These are phyloP conservation scores for Leptographium wingfieldii DNA, from an alignment of 2,329 filamentous ascomycete genomes.

Conservation along the genomic window DNA sequence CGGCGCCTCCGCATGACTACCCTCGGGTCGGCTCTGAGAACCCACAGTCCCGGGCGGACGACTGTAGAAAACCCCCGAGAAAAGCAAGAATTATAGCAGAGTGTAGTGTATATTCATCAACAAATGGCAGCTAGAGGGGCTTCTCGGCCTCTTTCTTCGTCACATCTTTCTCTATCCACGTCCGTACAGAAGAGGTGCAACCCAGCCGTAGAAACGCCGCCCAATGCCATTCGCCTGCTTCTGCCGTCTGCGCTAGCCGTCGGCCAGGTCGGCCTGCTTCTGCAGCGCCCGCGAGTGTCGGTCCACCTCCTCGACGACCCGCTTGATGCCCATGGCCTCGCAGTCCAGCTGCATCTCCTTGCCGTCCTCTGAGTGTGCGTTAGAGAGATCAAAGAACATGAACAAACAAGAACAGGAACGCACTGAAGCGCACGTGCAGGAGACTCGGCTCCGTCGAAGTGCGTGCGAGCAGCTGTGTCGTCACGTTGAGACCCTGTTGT, in stretches of 20 bases:
- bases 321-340: conserved; percentile 70
- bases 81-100: no score
- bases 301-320: conserved; percentile 79
- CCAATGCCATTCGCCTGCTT: neutral
- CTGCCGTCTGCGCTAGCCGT: conserved; percentile 17
- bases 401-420: conserved; percentile 15
- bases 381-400: neutral
- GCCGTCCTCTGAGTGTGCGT: conserved; percentile 59
- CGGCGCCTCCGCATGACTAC: conserved; percentile 65
- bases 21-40: neutral
- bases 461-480: conserved; percentile 62
- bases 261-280: conserved; percentile 66
- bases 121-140: no score
- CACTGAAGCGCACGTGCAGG: conserved; percentile 78
- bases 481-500: conserved; percentile 59
- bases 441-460: conserved; percentile 54
- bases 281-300: conserved; percentile 73
- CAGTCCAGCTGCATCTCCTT: conserved; percentile 78
- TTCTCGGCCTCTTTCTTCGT: no score
- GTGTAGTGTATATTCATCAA: neutral
- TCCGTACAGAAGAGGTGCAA: neutral
- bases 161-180: no score
- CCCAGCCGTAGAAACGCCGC: neutral
- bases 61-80: no score
- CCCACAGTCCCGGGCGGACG: no score